A percentile compares a stretch with the other conserved stretches of the same genome.
Conservation (phyloP, 2,329 filamentous ascomycete genomes). For the Beauveria rudraprayagi region DNA sequence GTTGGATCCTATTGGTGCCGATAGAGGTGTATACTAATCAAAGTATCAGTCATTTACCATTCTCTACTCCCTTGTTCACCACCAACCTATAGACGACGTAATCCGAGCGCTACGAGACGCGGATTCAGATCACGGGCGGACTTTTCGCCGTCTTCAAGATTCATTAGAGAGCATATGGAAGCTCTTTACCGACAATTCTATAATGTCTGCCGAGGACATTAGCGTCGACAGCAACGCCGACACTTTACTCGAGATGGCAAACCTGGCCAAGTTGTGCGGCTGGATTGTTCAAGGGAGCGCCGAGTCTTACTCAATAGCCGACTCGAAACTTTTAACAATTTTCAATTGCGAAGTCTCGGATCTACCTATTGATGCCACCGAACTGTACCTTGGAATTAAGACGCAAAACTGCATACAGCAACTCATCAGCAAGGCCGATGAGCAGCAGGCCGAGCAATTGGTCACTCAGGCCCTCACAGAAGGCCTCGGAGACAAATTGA, state of each 20-base stretch:
- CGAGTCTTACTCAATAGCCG: conserved; percentile 32
- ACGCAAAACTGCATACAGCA: conserved; percentile 45
- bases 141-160: conserved; percentile 24
- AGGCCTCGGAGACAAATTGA: conserved; percentile 44
- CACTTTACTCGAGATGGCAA: conserved; percentile 37
- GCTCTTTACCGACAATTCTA: conserved; percentile 25
- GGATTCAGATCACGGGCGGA: conserved; percentile 26
- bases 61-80: conserved; percentile 23
- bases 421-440: conserved; percentile 41
- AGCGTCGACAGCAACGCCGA: conserved; percentile 26
- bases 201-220: conserved; percentile 28
- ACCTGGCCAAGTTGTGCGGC: conserved; percentile 38
- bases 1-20: conserved; percentile 13
- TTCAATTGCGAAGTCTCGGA: conserved; percentile 39
- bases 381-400: conserved; percentile 39
- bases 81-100: conserved; percentile 29
- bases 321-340: conserved; percentile 37
- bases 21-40: neutral
- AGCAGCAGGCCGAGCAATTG: conserved; percentile 41
- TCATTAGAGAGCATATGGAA: conserved; percentile 27
- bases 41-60: conserved; percentile 1
- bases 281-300: conserved; percentile 32
- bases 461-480: conserved; percentile 49
- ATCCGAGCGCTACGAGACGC: conserved; percentile 25
- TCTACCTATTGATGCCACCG: conserved; percentile 32